Conservation (phyloP, 441 rosid genomes). For the Bocquillonia castaneifolia region DNA sequence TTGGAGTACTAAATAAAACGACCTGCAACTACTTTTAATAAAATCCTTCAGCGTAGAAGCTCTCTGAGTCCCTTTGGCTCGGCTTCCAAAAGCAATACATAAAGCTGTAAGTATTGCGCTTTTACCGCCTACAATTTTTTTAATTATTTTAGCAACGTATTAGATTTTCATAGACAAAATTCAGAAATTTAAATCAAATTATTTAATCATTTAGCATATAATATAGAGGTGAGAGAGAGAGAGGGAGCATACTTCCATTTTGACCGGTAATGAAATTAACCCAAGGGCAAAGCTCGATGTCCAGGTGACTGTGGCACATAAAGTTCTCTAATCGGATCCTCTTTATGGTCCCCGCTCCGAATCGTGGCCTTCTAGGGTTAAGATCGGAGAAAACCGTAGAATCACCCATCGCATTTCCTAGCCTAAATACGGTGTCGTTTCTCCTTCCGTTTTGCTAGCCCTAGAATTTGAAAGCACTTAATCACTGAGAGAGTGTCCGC, state of each 20-base stretch:
- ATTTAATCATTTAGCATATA: not conserved
- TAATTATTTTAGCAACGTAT: too few species aligned
- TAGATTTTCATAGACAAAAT: not conserved
- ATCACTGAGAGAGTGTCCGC: not conserved
- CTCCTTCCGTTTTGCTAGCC: not conserved
- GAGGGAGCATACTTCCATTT: slow-evolving; percentile 59
- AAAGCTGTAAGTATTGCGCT: slow-evolving; percentile 89
- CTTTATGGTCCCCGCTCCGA: slow-evolving; percentile 53
- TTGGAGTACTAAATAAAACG: too few species aligned
- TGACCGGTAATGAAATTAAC: slow-evolving; percentile 88
- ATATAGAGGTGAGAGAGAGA: not conserved
- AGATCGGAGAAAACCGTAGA: slow-evolving; percentile 24
- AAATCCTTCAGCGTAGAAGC: slow-evolving; percentile 80
- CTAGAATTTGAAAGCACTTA: slow-evolving; percentile 6
- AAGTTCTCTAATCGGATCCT: slow-evolving; percentile 76
- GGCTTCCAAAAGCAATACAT: slow-evolving; percentile 85
- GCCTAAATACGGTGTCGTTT: slow-evolving; percentile 8
- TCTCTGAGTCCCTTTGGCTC: slow-evolving; percentile 83
- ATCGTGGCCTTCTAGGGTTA: slow-evolving; percentile 23
- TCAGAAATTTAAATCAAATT: not conserved
- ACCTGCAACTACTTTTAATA: slow-evolving; percentile 89
- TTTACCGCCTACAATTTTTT: slow-evolving; percentile 57
- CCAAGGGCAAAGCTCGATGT: slow-evolving; percentile 65
- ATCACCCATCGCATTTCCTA: slow-evolving; percentile 28
- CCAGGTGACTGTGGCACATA: slow-evolving; percentile 75